Evolutionary conservation across 352 stramenopile species (phyloP), one percentile per base, ranked within the genome.

Genomic region (Phytophthora syringae): DNA sequence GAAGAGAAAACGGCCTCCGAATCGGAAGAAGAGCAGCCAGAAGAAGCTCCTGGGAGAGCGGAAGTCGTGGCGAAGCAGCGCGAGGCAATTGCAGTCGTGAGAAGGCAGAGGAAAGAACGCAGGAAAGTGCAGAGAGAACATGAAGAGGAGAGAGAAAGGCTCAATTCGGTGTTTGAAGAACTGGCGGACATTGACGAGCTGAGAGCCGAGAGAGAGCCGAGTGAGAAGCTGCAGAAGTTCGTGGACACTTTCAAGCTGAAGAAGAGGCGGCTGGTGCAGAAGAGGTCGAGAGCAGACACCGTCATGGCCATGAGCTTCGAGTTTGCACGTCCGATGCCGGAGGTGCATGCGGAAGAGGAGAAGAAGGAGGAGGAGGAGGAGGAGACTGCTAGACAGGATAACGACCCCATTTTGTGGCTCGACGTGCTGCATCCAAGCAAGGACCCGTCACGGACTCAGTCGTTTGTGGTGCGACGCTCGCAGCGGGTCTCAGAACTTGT

Each of bases 401-500:
- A 60, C 11, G 84, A 93, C 56, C 70, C 84, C 16, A 61, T 93
- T 40, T 48, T 90, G 53, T 90, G 80, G 80, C 69, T 91, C 24
- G 84, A 93, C 40, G 80, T 93, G 44, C 72, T 91, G 34, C 84
- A 93, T 64, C 71, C 84, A 24, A 84, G 72, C 37, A 91, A 92
- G 50, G 79, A 90, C 25, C 79, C 82, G 11, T 60, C 76, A 1
- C 74, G 72, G 27, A 92, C 84, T 7, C 84, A 93, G 63, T 89
- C 80, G 28, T 93, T 93, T 36, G 63, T 93, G 12, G 79, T 93
- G 50, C 76, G 78, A 20, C 60, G 74, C n/a, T 92, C 82, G 3
- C 79, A 89, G 57, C 63, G 30, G 2, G 58, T 93, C 16, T 72
- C 60, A 0, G 76, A 88, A 28, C 58, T 92, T 7, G 60, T 90